phyloP scores from a whole-genome alignment of 257 asterid genomes.

The Fraxinus pennsylvanica region DNA sequence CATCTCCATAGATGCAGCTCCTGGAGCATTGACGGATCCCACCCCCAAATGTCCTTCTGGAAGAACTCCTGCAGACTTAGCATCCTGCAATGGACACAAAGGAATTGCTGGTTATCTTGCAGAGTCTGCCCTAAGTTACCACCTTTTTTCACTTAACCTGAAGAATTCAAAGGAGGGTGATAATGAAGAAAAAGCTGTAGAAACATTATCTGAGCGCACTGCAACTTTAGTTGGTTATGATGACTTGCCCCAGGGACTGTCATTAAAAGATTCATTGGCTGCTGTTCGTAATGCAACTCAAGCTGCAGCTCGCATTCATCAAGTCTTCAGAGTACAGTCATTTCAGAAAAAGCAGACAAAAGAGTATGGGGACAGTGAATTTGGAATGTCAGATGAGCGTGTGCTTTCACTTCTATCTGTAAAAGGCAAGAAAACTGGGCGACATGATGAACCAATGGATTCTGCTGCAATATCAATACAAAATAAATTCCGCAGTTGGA shows the following conservation, averaged over 20 bases:
- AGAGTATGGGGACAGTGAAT: slow-evolving; percentile 52
- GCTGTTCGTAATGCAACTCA: slow-evolving; percentile 96
- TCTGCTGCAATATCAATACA: slow-evolving; percentile 87
- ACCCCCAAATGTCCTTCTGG: slow-evolving; percentile 65
- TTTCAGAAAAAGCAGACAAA: slow-evolving; percentile 80
- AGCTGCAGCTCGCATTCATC: slow-evolving; percentile 94
- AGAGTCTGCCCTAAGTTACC: slow-evolving; percentile 70
- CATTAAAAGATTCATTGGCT: slow-evolving; percentile 81
- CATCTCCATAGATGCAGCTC: slow-evolving; percentile 69
- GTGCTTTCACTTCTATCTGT: slow-evolving; percentile 65
- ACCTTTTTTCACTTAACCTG: slow-evolving; percentile 53
- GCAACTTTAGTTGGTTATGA: slow-evolving; percentile 63
- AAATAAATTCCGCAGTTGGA: slow-evolving; percentile 89
- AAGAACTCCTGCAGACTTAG: slow-evolving; percentile 81
- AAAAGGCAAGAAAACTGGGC: slow-evolving; percentile 61
- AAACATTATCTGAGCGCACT: slow-evolving; percentile 65
- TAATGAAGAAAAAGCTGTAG: slow-evolving; percentile 48
- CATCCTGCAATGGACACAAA: slow-evolving; percentile 81
- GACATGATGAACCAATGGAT: slow-evolving; percentile 56
- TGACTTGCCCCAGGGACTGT: slow-evolving; percentile 62
- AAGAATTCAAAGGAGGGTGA: slow-evolving; percentile 46
- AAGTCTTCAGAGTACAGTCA: slow-evolving; percentile 80
- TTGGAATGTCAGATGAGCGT: slow-evolving; percentile 69
- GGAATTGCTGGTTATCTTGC: slow-evolving; percentile 95
- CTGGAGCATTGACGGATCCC: slow-evolving; percentile 85